Evolutionary conservation across 164 flowering plant species (phyloP).

Genomic region (Piper betle): DNA sequence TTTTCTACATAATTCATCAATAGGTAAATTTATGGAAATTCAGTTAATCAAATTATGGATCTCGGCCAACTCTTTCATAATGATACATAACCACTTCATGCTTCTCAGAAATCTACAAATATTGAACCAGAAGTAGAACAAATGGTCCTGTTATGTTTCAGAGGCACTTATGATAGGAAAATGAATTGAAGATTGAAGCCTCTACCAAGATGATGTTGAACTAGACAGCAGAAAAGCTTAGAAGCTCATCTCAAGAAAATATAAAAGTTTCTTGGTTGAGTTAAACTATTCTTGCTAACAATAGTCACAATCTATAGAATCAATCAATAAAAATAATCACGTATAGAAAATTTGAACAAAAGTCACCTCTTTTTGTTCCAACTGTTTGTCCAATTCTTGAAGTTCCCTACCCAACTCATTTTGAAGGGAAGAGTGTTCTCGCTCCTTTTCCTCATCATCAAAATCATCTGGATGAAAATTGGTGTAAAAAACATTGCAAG

Average conservation of each 20-base stretch:
- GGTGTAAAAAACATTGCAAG: background rate
- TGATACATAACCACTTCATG: no score
- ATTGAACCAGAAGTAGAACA: background rate
- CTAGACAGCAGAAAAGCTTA: background rate
- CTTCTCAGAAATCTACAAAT: no score
- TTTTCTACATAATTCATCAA: no score
- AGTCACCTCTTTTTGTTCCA: slow-evolving; percentile 88
- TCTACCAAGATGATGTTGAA: background rate
- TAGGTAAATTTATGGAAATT: no score
- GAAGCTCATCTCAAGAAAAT: background rate
- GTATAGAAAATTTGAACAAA: background rate
- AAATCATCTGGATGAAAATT: slow-evolving; percentile 33
- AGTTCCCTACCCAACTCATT: slow-evolving; percentile 78
- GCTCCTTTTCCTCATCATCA: slow-evolving; percentile 67
- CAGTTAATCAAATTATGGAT: no score
- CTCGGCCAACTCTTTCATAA: no score
- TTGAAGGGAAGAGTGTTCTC: slow-evolving; percentile 76
- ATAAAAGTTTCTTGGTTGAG: background rate
- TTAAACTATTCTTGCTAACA: background rate
- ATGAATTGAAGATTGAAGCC: background rate
- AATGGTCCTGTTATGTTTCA: background rate
- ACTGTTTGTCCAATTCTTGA: slow-evolving; percentile 67
- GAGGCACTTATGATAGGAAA: background rate
- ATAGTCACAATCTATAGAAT: background rate
- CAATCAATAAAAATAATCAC: background rate